Evolutionary conservation across 441 rosid species (phyloP), one percentile per base, ranked within the genome.

Genomic region (Adansonia rubrostipa): DNA sequence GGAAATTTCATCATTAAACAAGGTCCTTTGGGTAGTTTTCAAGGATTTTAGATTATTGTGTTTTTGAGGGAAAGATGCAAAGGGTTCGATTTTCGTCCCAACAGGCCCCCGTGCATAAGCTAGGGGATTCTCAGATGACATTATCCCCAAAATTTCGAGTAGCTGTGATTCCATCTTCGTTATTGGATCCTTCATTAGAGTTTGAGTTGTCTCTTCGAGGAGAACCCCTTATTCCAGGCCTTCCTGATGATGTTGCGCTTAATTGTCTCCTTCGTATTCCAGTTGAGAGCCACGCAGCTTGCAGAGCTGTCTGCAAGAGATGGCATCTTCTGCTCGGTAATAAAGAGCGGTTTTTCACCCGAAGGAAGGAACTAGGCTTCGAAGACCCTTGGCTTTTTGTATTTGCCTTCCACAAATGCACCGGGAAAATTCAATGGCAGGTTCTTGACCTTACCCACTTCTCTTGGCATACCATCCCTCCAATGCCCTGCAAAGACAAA

Each of bases 301-400:
- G 92, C 74, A 87, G 86, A 81, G 82, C 86, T 5, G 97, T 92
- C 6, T 92, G 97, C 89, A 93, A 86, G 87, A 86, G 96, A 47
- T 95, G 99, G 99, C 92, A 87, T 71, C 75, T 87, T 45, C 82
- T 95, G 68, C 92, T 95, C 33, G 86, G 90, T 24, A 88, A 80
- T 19, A 95, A 92, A 76, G 97, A 90, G 61, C 78, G 87, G 8
- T 95, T 95, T 80, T 95, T 95, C 80, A 85, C 88, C 1, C 89
- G 81, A 65, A 89, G 97, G 54, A 92, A 89, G 83, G 94, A 92
- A 80, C 60, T 90, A 9, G 91, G 97, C 2, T 87, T 95, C 58
- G 89, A 84, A 80, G 94, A 93, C 67, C 94, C 97, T 17, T 93
- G 97, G 99, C 92, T 95, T 50, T 95, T 89, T 64, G 93, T 95